Evolutionary conservation across 305 asterid genomes (phyloP), one percentile per base, ranked within the genome.

Genomic region (Rubia tinctorum): DNA sequence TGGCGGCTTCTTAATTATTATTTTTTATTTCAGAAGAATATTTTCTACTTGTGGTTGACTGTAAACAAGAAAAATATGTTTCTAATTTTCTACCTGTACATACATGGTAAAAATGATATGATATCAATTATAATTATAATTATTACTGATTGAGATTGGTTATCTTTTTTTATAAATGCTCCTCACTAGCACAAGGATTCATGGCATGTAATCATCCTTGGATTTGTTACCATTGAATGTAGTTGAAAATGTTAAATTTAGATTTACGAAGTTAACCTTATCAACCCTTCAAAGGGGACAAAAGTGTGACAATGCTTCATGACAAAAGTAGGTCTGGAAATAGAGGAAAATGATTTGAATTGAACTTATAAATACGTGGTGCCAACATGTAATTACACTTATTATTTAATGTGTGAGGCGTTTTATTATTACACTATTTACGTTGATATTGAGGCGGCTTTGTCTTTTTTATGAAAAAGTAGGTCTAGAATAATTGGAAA

Each of bases 161-260:
- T 37, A 37, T 51, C n/a, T 55, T 55, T 55, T 55, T 55, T n/a
- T n/a, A 17, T 55, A 51, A 51, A 51, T 51, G 58, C 58, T 14
- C 56, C 1, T 49, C 56, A 49, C 20, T 49, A 14, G 18, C n/a
- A 15, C 6, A 53, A 18, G 59, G 23, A 17, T 53, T 17, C 59
- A n/a, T 55, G 60, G 60, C 60, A 55, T 18, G 60, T 55, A 55
- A 55, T 55, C 60, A 55, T 55, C 60, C 60, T 55, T 55, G 20
- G 60, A 55, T 55, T 55, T 55, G 60, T 55, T n/a, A 55, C 60
- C 25, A 10, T n/a, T 55, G 23, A n/a, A 18, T n/a, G 11, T 55
- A 4, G 8, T 51, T 7, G 25, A n/a, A 55, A 55, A 7, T 25
- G 60, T 55, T 15, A 55, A n/a, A 55, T 55, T 53, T 53, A 18